Conservation (phyloP, 768 basidiomycete species). For the Podaxis mareebaensis region DNA sequence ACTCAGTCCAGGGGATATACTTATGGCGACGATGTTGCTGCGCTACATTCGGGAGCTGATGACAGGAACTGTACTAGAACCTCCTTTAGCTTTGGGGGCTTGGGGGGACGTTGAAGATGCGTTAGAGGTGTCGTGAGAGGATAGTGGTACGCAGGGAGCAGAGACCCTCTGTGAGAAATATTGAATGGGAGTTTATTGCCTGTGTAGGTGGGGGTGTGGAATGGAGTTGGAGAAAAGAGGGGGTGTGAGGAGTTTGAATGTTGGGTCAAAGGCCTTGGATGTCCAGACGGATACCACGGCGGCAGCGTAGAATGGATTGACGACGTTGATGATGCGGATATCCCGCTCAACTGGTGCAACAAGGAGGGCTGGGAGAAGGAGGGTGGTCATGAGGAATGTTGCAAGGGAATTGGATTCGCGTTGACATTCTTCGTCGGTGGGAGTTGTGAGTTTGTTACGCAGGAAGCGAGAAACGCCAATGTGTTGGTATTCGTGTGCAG, state of each 20-base stretch:
- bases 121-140: conserved; percentile 78
- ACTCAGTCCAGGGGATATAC: conserved; percentile 76
- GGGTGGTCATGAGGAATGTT: conserved; percentile 77
- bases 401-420: conserved; percentile 50
- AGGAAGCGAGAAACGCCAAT: conserved; percentile 48
- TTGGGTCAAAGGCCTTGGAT: conserved; percentile 15
- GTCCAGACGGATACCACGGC: conserved; percentile 45
- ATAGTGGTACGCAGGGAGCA: conserved; percentile 63
- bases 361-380: conserved; percentile 77
- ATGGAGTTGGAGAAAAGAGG: no score
- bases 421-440: conserved; percentile 30
- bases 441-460: not conserved
- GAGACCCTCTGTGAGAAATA: conserved; percentile 62
- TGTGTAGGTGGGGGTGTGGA: not conserved
- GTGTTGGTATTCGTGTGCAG: conserved; percentile 74
- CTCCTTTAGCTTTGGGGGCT: conserved; percentile 42
- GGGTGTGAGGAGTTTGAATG: conserved; percentile 24
- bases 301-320: conserved; percentile 91
- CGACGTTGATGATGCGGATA: conserved; percentile 83
- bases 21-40: conserved; percentile 74
- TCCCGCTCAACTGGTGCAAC: conserved; percentile 86
- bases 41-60: conserved; percentile 42
- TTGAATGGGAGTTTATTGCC: conserved; percentile 23
- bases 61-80: conserved; percentile 35
- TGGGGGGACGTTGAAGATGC: conserved; percentile 72